Evolutionary conservation across 306 rosid genomes (phyloP), one percentile per base, ranked within the genome.

Genomic region (Gleditsia sinensis): DNA sequence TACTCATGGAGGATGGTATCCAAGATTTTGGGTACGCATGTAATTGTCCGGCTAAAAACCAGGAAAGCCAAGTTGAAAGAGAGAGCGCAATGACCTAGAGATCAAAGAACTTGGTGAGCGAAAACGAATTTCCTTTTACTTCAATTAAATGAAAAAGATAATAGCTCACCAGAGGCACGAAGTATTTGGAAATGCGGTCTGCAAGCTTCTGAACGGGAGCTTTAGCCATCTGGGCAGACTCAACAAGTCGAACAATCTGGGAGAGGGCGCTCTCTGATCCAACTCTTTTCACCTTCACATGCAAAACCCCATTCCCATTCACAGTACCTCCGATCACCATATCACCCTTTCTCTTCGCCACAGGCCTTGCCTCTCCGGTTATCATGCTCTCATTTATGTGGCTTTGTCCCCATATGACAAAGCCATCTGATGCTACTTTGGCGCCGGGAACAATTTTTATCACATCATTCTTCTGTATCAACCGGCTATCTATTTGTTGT

Each of bases 371-470:
- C 74, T 91, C 94, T n/a, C 97, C 97, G 0, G 97, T 91, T 64
- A 91, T 91, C 97, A 91, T 89, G 75, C 94, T 91, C 85, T 91
- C 94, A 75, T 91, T 91, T 37, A 91, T 85, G 32, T 87, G 87
- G 69, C 94, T 91, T 28, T 84, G 84, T 19, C 97, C 97, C 94
- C 94, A 84, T 3, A 73, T 33, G 20, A 89, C 91, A 43, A 67
- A 28, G 21, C 97, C 97, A 82, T 91, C 97, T 0, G 88, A 85
- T 32, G 89, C 94, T 19, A 91, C 92, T 72, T 85, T 91, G 0
- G 89, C 87, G 0, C 97, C 94, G 1, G 97, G 94, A 11, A 86
- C 24, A 13, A 84, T 46, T 74, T 88, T 87, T 19, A 91, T 82
- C 55, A 87, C 86, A 72, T 89, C 97, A 56, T 85, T 78, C 83